Evolutionary conservation across 768 basidiomycete genomes (phyloP).

Genomic region (Exsudoporus frostii): DNA sequence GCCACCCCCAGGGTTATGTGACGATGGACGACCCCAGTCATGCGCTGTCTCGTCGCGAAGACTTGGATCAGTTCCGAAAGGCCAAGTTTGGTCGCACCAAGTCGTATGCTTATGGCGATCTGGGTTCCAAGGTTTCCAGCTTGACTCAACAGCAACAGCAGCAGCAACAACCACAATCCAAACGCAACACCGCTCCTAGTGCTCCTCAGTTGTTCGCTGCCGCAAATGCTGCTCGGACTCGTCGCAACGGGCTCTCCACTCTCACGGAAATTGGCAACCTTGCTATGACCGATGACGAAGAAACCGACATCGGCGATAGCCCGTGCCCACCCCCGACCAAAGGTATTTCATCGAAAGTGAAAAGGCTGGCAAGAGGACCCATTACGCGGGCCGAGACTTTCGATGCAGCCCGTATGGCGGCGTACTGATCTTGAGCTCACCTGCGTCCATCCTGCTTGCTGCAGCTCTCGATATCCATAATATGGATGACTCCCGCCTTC

Average conservation of each 20-base stretch:
- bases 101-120: constrained; percentile 91
- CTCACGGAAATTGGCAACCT: constrained; percentile 66
- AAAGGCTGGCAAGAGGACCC: constrained; percentile 48
- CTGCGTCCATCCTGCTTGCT: neutral
- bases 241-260: constrained; percentile 59
- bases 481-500: neutral
- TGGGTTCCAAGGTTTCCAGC: constrained; percentile 39
- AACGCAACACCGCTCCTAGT: constrained; percentile 67
- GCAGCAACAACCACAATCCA: constrained; percentile 43
- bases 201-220: constrained; percentile 63
- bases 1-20: constrained; percentile 80
- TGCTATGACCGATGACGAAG: constrained; percentile 68
- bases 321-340: constrained; percentile 83
- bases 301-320: constrained; percentile 78
- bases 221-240: constrained; percentile 62
- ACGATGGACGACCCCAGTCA: constrained; percentile 94
- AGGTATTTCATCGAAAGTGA: constrained; percentile 50
- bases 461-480: constrained; percentile 1
- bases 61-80: constrained; percentile 89
- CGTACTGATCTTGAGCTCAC: constrained; percentile 34
- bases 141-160: constrained; percentile 37
- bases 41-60: constrained; percentile 74
- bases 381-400: constrained; percentile 68
- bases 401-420: constrained; percentile 54
- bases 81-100: constrained; percentile 85